phyloP scores from a whole-genome alignment of 1,284 basidiomycete species.

The Lignosus rhinocerotis region DNA sequence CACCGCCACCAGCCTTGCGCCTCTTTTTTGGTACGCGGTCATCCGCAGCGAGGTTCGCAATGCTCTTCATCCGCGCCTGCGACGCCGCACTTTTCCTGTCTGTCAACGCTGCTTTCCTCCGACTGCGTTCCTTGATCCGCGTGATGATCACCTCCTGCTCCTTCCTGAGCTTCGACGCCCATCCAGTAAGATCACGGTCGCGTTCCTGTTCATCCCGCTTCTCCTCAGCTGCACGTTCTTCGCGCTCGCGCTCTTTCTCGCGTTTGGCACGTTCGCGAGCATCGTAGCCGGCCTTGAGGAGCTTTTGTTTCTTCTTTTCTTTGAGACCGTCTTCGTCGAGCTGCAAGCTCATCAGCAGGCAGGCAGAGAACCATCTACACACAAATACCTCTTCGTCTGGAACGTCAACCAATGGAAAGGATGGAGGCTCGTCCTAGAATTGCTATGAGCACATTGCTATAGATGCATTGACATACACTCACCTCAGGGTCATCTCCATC shows the following conservation, averaged over 20 bases:
- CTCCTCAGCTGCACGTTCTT: slow-evolving; percentile 74
- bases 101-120: slow-evolving; percentile 81
- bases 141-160: slow-evolving; percentile 84
- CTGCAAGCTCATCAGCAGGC: slow-evolving; percentile 34
- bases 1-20: slow-evolving; percentile 76
- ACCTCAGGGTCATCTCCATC: slow-evolving; percentile 55
- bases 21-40: slow-evolving; percentile 79
- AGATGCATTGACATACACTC: background rate
- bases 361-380: background rate
- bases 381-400: slow-evolving; percentile 80
- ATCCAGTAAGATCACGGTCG: slow-evolving; percentile 65
- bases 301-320: slow-evolving; percentile 92
- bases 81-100: slow-evolving; percentile 93
- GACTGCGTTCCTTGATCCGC: slow-evolving; percentile 84
- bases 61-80: slow-evolving; percentile 97
- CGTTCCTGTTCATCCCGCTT: slow-evolving; percentile 75
- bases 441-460: background rate
- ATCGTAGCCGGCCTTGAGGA: slow-evolving; percentile 95
- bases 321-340: slow-evolving; percentile 92
- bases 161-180: slow-evolving; percentile 68
- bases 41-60: slow-evolving; percentile 88
- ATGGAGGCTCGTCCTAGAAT: slow-evolving; percentile 72
- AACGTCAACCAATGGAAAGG: slow-evolving; percentile 87
- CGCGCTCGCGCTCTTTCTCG: slow-evolving; percentile 87
- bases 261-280: slow-evolving; percentile 83